Evolutionary conservation across 345 rosid species (phyloP).

Genomic region (Orychophragmus violaceus): DNA sequence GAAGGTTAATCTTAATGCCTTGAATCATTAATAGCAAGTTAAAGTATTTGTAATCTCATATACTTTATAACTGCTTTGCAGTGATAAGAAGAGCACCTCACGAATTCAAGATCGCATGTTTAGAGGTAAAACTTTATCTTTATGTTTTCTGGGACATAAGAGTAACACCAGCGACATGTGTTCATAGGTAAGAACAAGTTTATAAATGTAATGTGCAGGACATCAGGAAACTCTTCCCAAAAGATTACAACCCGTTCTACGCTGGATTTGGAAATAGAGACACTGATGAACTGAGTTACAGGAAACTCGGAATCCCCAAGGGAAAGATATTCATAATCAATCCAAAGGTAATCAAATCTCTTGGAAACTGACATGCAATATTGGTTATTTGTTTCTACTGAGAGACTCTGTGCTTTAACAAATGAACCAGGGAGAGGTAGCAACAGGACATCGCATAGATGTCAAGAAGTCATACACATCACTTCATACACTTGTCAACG

Average conservation of each 20-base stretch:
- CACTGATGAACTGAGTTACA: slow-evolving; percentile 86
- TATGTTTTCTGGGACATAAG: background rate
- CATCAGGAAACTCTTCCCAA: slow-evolving; percentile 76
- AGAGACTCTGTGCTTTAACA: background rate
- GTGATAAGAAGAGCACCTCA: slow-evolving; percentile 95
- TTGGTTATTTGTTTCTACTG: slow-evolving; percentile 3
- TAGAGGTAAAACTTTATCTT: slow-evolving; percentile 48
- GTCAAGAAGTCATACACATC: slow-evolving; percentile 75
- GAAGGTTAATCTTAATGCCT: slow-evolving; percentile 50
- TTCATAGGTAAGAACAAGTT: background rate
- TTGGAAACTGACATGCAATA: background rate
- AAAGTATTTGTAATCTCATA: background rate
- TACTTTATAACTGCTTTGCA: slow-evolving; percentile 28
- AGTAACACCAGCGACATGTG: background rate
- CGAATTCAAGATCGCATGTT: slow-evolving; percentile 89
- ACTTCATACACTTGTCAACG: slow-evolving; percentile 80
- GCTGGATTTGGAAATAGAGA: slow-evolving; percentile 95
- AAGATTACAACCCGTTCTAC: slow-evolving; percentile 84
- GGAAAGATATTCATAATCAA: slow-evolving; percentile 89
- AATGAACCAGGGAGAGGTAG: slow-evolving; percentile 73
- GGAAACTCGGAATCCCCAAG: slow-evolving; percentile 85
- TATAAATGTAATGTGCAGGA: slow-evolving; percentile 41
- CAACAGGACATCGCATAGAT: slow-evolving; percentile 68
- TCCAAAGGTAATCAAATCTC: slow-evolving; percentile 57
- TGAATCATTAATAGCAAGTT: slow-evolving; percentile 1